Base-by-base conservation (phyloP, 1,284 basidiomycete genomes). In the Pisolithus thermaeus region DNA sequence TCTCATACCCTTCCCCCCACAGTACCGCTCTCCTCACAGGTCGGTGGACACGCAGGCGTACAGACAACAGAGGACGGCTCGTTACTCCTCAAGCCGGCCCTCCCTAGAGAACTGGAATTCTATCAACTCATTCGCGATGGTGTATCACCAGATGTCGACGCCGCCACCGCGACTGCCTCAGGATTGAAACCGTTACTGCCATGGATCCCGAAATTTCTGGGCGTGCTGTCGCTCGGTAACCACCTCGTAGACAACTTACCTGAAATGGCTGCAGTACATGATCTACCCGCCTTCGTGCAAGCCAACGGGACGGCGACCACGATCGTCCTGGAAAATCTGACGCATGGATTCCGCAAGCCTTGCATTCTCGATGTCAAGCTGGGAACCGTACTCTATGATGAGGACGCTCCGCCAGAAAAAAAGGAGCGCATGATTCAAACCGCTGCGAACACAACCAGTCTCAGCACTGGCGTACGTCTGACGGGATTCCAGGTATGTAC, bases 1-100 rank as follows among this genome's bases (percentile, higher is more conserved):
- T n/a, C n/a, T n/a, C n/a, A n/a, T n/a, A n/a, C n/a, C n/a, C n/a
- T n/a, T n/a, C n/a, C n/a, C n/a, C 25, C 25, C 25, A 27, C 25
- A 27, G 25, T 7, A 7, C 25, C 56, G 16, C 62, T 69, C 6
- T 52, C 57, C 1, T 70, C 75, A 8, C 93, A 97, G 71, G 92
- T 97, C 36, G 95, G 90, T 20, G 95, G 95, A 0, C 95, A 98
- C 64, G 72, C 80, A 12, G 87, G n/a, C n/a, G n/a, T n/a, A n/a
- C 75, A 84, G 54, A 76, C 81, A 8, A 83, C 84, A 28, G 84
- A 84, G 53, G 89, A 89, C 58, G 88, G 85, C 8, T 82, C 81
- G 3, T 76, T 94, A 23, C 75, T 98, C 47, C 87, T 97, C 74
- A 72, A n/a, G n/a, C 83, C 87, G 7, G 83, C 87, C 7, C 70